Conservation (phyloP, 108 stramenopile genomes). For the Bacterosira constricta region DNA sequence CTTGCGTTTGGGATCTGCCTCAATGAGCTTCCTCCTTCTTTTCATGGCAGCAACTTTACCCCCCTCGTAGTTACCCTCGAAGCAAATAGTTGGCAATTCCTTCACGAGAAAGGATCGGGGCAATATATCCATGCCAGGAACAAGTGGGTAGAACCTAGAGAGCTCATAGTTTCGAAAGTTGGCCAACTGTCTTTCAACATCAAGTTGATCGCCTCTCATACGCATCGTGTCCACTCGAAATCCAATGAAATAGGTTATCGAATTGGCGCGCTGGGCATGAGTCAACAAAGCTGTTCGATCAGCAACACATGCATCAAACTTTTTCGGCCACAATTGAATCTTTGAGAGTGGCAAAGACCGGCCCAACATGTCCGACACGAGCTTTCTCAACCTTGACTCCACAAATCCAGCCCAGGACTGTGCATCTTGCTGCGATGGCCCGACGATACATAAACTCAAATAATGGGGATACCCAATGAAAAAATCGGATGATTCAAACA, state of each 20-base stretch:
- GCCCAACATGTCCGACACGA: slow-evolving; percentile 81
- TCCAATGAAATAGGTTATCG: slow-evolving; percentile 84
- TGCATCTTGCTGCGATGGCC: slow-evolving; percentile 85
- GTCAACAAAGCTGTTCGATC: slow-evolving; percentile 77
- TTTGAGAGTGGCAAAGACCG: slow-evolving; percentile 78
- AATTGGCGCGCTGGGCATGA: slow-evolving; percentile 77
- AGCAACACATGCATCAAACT: slow-evolving; percentile 84
- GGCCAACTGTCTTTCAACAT: slow-evolving; percentile 78
- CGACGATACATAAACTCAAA: slow-evolving; percentile 91
- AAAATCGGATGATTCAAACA: slow-evolving; percentile 95
- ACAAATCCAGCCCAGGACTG: slow-evolving; percentile 94
- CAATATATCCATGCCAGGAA: slow-evolving; percentile 86
- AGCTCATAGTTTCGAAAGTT: slow-evolving; percentile 87
- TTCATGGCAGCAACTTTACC: slow-evolving; percentile 88
- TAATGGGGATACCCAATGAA: slow-evolving; percentile 95
- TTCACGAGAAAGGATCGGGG: slow-evolving; percentile 73
- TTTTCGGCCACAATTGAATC: slow-evolving; percentile 91
- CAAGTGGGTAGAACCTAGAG: slow-evolving; percentile 69
- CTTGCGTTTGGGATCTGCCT: slow-evolving; percentile 76
- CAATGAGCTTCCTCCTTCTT: slow-evolving; percentile 68
- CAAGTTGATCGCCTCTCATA: slow-evolving; percentile 85
- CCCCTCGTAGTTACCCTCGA: slow-evolving; percentile 80
- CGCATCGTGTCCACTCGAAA: slow-evolving; percentile 78
- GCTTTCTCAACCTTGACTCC: slow-evolving; percentile 89
- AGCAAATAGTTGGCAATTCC: slow-evolving; percentile 77